Conservation (phyloP, 495 filamentous ascomycete species). For the Aspergillus indologenus region DNA sequence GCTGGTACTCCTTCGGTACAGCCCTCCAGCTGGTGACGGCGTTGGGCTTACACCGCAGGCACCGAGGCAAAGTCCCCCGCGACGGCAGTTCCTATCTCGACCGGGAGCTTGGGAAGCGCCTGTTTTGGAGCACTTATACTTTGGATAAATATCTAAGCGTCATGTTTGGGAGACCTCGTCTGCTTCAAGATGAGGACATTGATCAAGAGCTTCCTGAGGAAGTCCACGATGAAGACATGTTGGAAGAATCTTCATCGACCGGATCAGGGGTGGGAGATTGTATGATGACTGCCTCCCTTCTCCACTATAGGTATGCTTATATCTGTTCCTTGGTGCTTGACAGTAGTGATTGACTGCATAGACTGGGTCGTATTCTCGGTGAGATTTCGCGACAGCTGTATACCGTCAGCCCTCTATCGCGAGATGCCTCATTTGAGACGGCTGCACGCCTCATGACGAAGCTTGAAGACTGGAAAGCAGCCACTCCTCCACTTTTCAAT, state of each 20-base stretch:
- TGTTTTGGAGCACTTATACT: conserved; percentile 56
- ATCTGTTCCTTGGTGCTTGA: conserved; percentile 11
- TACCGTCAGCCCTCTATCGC: conserved; percentile 39
- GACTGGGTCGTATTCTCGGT: conserved; percentile 43
- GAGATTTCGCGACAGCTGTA: conserved; percentile 50
- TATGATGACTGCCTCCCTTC: conserved; percentile 49
- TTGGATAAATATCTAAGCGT: conserved; percentile 58
- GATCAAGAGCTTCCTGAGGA: conserved; percentile 52
- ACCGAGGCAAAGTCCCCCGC: conserved; percentile 29
- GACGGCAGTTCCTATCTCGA: conserved; percentile 36
- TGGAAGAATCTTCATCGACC: conserved; percentile 35
- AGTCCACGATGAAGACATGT: conserved; percentile 54
- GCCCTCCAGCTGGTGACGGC: conserved; percentile 46
- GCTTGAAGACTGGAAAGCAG: conserved; percentile 39
- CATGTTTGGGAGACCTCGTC: conserved; percentile 51
- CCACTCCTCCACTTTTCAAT: conserved; percentile 44
- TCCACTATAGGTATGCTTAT: conserved; percentile 38
- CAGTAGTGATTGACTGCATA: conserved; percentile 15
- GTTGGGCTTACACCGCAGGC: conserved; percentile 42
- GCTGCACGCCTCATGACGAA: conserved; percentile 37
- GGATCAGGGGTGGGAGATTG: conserved; percentile 35
- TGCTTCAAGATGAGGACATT: conserved; percentile 52
- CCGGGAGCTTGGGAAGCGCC: conserved; percentile 47
- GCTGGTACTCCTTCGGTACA: conserved; percentile 49
- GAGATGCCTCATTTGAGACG: conserved; percentile 38